Base-by-base conservation (phyloP, 495 filamentous ascomycete genomes). In the Penicillium malachiteum region DNA sequence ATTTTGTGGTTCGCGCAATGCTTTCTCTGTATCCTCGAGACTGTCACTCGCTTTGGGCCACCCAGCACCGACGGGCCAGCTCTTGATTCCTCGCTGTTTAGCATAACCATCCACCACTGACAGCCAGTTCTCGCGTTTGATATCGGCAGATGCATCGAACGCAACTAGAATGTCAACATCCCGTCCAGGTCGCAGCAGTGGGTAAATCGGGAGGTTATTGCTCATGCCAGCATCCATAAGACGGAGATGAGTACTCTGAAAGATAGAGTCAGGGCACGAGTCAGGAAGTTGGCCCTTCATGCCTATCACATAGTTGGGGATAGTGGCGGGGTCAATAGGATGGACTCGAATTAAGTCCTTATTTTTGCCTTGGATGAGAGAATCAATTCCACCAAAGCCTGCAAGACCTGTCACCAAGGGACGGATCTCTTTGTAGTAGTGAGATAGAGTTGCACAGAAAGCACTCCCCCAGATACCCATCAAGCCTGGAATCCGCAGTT, bases 151-250 rank as follows among this genome's bases (percentile, higher is more conserved):
- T 1, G 88, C 88, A 67, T 96, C 91, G 60, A 96, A 95, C 14
- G 89, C 88, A 18, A 98, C 82, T n/a, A 98, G 76, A 39, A 98
- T 81, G 62, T 98, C 94, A 14, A 97, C 85, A 58, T 94, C 84
- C 30, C 94, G 80, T 3, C 91, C 92, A 0, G 88, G 90, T 16
- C 94, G 83, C 21, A 98, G 84, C 6, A 97, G 80, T 0, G 94
- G 94, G 69, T 98, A 98, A 30, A 96, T 89, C 5, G 94, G 93
- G 3, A 98, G 79, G 61, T 98, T 98, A 67, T 97, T 97, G 48
- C 87, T 91, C 92, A 98, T 98, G 11, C 94, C 94, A 6, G 94
- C 91, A 72, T 98, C 94, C 88, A 96, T 96, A 5, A 97, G 82
- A 59, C 94, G 87, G 21, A 97, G 77, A 59, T 90, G 85, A 34